phyloP scores from a whole-genome alignment of 2,329 filamentous ascomycete genomes.

The Pseudophaeomoniella oleicola region DNA sequence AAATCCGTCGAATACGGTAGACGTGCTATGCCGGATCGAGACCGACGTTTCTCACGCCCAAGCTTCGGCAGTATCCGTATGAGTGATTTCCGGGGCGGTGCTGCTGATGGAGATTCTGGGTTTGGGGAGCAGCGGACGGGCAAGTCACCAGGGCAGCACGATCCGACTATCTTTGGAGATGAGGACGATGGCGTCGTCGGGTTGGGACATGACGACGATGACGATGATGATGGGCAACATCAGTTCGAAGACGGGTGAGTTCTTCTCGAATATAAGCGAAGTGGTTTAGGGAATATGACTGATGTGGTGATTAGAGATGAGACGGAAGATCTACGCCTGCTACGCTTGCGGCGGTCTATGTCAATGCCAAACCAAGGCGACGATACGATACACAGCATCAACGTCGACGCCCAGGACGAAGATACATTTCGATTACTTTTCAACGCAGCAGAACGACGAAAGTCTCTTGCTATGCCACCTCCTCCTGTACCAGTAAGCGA shows the following conservation, averaged over 20 bases:
- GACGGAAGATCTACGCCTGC: conserved; percentile 23
- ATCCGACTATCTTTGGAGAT: conserved; percentile 17
- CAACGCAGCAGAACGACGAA: not conserved
- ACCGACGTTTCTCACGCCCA: conserved; percentile 24
- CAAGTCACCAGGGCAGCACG: conserved; percentile 6
- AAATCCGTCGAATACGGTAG: conserved; percentile 26
- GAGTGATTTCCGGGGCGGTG: conserved; percentile 36
- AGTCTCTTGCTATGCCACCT: conserved; percentile 17
- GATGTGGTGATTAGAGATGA: conserved; percentile 19
- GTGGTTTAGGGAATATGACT: conserved; percentile 14
- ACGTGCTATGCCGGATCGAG: conserved; percentile 20
- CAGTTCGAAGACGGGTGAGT: too few species aligned
- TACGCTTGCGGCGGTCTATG: conserved; percentile 1
- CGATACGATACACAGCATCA: conserved; percentile 19
- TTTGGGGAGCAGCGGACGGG: conserved; percentile 20
- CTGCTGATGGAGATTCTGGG: conserved; percentile 14
- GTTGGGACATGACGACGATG: conserved; percentile 23
- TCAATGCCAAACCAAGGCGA: conserved; percentile 16
- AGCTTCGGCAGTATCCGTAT: conserved; percentile 27
- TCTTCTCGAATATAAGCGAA: too few species aligned
- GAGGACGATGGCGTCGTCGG: conserved; percentile 25
- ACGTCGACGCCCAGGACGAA: conserved; percentile 8
- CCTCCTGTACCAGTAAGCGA: conserved; percentile 14
- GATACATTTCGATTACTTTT: conserved; percentile 5
- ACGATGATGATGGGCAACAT: conserved; percentile 15